Evolutionary conservation across 768 basidiomycete genomes (phyloP).

Genomic region (Crepidotus variabilis): DNA sequence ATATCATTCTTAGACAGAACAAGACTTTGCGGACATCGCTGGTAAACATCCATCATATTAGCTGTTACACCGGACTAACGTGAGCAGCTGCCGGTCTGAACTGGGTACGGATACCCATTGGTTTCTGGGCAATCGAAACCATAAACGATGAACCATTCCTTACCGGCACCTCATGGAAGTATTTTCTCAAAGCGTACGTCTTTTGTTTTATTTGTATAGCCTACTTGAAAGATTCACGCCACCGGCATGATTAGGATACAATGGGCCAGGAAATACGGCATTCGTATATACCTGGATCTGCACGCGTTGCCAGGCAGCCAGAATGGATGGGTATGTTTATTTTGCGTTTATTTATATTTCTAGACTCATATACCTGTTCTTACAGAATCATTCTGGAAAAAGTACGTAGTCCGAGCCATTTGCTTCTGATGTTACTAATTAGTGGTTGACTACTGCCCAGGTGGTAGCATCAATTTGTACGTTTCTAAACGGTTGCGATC

Average conservation of each 20-base stretch:
- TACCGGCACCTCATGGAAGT: slow-evolving; percentile 71
- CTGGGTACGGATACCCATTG: slow-evolving; percentile 82
- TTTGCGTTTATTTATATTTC: not conserved
- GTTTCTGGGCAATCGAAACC: slow-evolving; percentile 86
- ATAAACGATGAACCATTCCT: slow-evolving; percentile 78
- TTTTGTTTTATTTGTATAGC: slow-evolving; percentile 12
- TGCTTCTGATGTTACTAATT: slow-evolving; percentile 1
- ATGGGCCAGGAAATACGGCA: slow-evolving; percentile 92
- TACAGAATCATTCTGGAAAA: slow-evolving; percentile 36
- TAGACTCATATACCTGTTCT: too few relatives aligned
- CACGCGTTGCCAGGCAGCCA: slow-evolving; percentile 72
- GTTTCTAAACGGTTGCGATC: slow-evolving; percentile 12
- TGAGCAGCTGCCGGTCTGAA: slow-evolving; percentile 77
- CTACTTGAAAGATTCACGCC: slow-evolving; percentile 15
- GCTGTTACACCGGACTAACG: slow-evolving; percentile 44
- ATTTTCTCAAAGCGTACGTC: slow-evolving; percentile 41
- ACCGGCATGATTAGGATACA: slow-evolving; percentile 57
- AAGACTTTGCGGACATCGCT: slow-evolving; percentile 34
- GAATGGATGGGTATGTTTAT: slow-evolving; percentile 66
- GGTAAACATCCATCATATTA: slow-evolving; percentile 15
- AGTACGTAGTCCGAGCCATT: slow-evolving; percentile 17
- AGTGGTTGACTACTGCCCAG: slow-evolving; percentile 18
- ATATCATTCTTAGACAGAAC: slow-evolving; percentile 25
- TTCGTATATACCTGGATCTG: slow-evolving; percentile 84
- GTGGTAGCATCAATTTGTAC: slow-evolving; percentile 64